phyloP scores from a whole-genome alignment of 257 asterid species.

The Solanum arcanum region DNA sequence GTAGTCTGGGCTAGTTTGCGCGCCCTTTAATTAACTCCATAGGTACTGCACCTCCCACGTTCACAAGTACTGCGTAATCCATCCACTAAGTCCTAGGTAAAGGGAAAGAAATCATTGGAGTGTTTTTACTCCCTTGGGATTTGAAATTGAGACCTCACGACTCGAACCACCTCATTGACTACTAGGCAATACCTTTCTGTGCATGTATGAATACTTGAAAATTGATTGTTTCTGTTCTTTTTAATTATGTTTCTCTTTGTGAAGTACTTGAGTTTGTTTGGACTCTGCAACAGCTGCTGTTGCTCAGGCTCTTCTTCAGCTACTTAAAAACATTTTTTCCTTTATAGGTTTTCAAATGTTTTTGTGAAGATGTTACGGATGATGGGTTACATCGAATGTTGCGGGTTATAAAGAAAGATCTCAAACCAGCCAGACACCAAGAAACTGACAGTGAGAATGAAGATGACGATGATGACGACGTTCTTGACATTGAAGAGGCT shows the following conservation, averaged over 20 bases:
- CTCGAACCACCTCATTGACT: not conserved
- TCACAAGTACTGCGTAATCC: not conserved
- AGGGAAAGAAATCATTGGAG: not conserved
- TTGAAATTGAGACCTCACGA: not conserved
- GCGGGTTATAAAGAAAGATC: slow-evolving; percentile 77
- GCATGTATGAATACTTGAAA: not conserved
- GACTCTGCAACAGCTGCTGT: not conserved
- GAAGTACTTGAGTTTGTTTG: not conserved
- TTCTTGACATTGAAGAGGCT: slow-evolving; percentile 77
- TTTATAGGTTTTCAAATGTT: slow-evolving; percentile 72
- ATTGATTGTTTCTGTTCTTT: not conserved
- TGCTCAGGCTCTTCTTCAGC: not conserved
- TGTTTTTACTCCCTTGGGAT: not conserved
- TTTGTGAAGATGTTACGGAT: slow-evolving; percentile 55
- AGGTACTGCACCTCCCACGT: not conserved
- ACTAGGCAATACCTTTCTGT: not conserved
- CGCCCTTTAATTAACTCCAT: not conserved
- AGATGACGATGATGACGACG: slow-evolving; percentile 63
- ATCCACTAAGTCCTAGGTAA: not conserved
- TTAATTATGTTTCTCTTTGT: not conserved
- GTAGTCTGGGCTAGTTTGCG: not conserved
- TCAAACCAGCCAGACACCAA: slow-evolving; percentile 82
- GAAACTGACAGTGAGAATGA: slow-evolving; percentile 33
- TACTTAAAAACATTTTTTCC: not conserved
- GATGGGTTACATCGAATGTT: slow-evolving; percentile 80